Conservation (phyloP, 2,329 filamentous ascomycete genomes). For the Exophiala alcalophila region DNA sequence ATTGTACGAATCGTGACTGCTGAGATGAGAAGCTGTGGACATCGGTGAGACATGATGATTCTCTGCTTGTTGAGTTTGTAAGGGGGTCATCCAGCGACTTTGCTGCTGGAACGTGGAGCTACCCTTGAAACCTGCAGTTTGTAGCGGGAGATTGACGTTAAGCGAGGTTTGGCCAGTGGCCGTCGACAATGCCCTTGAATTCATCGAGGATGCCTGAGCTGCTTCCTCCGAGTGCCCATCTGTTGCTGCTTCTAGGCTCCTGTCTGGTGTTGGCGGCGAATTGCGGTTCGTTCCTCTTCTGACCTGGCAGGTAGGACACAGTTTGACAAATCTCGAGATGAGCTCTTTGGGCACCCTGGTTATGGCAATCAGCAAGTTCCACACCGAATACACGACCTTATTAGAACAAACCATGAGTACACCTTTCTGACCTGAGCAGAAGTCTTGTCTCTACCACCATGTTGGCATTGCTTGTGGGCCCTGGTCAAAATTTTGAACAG, state of each 20-base stretch:
- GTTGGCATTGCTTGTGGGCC: conserved; percentile 51
- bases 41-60: conserved; percentile 2
- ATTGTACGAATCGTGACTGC: conserved; percentile 17
- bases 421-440: conserved; percentile 50
- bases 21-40: conserved; percentile 2
- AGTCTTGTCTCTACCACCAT: conserved; percentile 53
- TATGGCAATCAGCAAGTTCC: conserved; percentile 4
- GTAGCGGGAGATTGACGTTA: conserved; percentile 19
- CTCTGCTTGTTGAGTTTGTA: conserved; percentile 18
- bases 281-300: conserved; percentile 40
- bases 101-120: conserved; percentile 27
- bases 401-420: conserved; percentile 51
- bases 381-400: too few relatives aligned
- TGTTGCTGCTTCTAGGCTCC: conserved; percentile 17
- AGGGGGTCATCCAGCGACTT: conserved; percentile 29
- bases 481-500: conserved; percentile 51
- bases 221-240: conserved; percentile 16
- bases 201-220: conserved; percentile 2
- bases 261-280: conserved; percentile 20
- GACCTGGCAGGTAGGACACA: conserved; percentile 50
- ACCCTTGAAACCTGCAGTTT: conserved; percentile 25
- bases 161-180: conserved; percentile 3
- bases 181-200: conserved; percentile 18
- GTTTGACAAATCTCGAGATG: conserved; percentile 52
- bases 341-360: conserved; percentile 51